Base-by-base conservation (phyloP, 2,329 filamentous ascomycete genomes). In the Talaromyces sp. region DNA sequence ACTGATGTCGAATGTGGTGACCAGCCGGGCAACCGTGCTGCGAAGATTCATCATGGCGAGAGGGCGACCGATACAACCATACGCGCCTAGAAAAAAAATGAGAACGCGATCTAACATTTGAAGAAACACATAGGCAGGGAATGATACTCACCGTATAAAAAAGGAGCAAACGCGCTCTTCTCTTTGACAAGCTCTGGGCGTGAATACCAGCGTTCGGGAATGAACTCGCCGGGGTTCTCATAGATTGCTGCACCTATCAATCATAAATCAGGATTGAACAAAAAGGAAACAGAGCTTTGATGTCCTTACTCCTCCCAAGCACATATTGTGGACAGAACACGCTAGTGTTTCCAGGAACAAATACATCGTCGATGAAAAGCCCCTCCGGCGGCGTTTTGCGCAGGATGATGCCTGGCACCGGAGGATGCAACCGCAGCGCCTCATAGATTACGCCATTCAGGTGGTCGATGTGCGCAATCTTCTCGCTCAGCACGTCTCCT, bases 381-480 rank as follows among this genome's bases (percentile, higher is more conserved):
- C 77, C 78, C 10, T 70, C 72, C 5, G 67, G 57, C 2, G 78
- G 77, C 0, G 72, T 70, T 1, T 75, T 68, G 9, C 77, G 68
- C n/a, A 73, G 73, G 3, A 80, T 65, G 5, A 67, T 68, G 48
- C 75, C 67, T 0, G 78, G 77, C 0, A 76, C 72, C 0, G 78
- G 73, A 5, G 77, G 77, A 63, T 79, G 75, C 17, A 73, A 66
- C 4, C 79, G 71, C 3, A 79, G 64, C 0, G 75, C 70, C 63
- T 81, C 78, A 57, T 77, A 74, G 63, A 80, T 77, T 17, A 78
- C 71, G 14, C 76, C 77, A 57, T 76, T 72, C 3, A 80, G 69
- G 63, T 78, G 64, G 24, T 59, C 57, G 17, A 62, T 50, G 53
- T 57, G 54, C 17, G 56, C 43, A 41, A 57, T 64, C 54, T 62